Evolutionary conservation across 371 early-diverging fungal species (phyloP).

Genomic region (Parasitella parasitica): DNA sequence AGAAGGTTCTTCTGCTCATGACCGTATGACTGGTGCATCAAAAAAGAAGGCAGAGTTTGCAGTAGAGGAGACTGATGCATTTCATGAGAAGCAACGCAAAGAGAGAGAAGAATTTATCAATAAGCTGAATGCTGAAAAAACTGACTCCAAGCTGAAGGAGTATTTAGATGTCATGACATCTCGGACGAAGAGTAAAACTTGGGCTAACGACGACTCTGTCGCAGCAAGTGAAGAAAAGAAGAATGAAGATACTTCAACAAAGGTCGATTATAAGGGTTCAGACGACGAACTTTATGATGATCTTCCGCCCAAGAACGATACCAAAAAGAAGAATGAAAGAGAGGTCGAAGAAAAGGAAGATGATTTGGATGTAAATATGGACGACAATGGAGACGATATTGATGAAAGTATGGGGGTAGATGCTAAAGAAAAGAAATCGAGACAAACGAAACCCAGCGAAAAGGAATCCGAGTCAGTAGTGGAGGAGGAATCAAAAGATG

Average conservation of each 20-base stretch:
- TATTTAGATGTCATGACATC: slow-evolving; percentile 87
- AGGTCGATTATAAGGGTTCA: slow-evolving; percentile 58
- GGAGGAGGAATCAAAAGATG: slow-evolving; percentile 22
- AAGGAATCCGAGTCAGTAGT: slow-evolving; percentile 7
- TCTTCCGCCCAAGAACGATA: slow-evolving; percentile 44
- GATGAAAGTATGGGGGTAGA: slow-evolving; percentile 7
- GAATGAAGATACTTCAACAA: slow-evolving; percentile 39
- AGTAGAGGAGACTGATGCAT: slow-evolving; percentile 48
- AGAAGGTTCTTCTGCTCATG: slow-evolving; percentile 71
- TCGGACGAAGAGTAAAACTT: slow-evolving; percentile 77
- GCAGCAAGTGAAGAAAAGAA: slow-evolving; percentile 24
- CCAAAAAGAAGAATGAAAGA: slow-evolving; percentile 26
- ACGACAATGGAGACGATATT: neutral
- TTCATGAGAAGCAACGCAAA: slow-evolving; percentile 28
- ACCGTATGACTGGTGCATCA: slow-evolving; percentile 33
- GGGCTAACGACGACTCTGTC: slow-evolving; percentile 89
- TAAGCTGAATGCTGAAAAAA: slow-evolving; percentile 60
- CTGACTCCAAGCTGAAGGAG: slow-evolving; percentile 82
- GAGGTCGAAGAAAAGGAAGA: slow-evolving; percentile 35
- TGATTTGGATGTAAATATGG: too few species aligned
- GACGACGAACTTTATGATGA: slow-evolving; percentile 77
- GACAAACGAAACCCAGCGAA: neutral
- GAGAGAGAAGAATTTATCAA: slow-evolving; percentile 51
- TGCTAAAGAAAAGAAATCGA: slow-evolving; percentile 20
- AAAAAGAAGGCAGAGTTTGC: slow-evolving; percentile 40